phyloP scores from a whole-genome alignment of 805 yeast genomes.

The Metschnikowia lachancei region DNA sequence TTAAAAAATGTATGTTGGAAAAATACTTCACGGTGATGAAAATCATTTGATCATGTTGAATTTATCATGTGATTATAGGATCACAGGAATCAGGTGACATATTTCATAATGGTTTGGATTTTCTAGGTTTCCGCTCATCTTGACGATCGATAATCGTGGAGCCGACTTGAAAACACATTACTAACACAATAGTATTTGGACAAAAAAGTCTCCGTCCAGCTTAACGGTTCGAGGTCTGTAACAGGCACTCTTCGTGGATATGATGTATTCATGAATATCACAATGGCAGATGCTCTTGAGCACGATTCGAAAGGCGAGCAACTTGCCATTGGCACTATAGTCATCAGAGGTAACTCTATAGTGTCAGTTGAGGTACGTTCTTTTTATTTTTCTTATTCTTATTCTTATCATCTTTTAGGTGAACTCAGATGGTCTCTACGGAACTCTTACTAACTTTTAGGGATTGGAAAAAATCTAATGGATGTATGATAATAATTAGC shows the following conservation, averaged over 20 bases:
- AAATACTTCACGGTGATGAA: neutral
- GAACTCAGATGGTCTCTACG: neutral
- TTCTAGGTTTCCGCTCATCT: neutral
- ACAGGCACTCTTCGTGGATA: constrained; percentile 84
- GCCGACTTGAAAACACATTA: constrained; percentile 9
- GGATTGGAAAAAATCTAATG: constrained; percentile 12
- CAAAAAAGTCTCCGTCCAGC: constrained; percentile 66
- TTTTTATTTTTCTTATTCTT: neutral
- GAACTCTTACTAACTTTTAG: constrained; percentile 10
- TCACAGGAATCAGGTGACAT: no score
- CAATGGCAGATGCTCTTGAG: constrained; percentile 69
- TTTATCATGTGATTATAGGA: no score
- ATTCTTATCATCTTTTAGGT: neutral
- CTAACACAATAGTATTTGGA: constrained; percentile 61
- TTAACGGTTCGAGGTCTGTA: constrained; percentile 76
- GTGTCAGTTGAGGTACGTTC: constrained; percentile 62
- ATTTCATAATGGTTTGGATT: no score
- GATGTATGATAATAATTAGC: neutral
- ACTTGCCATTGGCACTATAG: constrained; percentile 63
- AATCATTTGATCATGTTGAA: no score
- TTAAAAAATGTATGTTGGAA: constrained; percentile 48
- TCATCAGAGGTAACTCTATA: constrained; percentile 76
- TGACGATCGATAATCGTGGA: neutral
- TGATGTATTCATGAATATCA: constrained; percentile 75
- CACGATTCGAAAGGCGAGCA: constrained; percentile 49